Percentiles rank a stretch among this genome's conserved stretches.
Conservation (phyloP, 805 yeast genomes). For the Teunomyces panamensis region DNA sequence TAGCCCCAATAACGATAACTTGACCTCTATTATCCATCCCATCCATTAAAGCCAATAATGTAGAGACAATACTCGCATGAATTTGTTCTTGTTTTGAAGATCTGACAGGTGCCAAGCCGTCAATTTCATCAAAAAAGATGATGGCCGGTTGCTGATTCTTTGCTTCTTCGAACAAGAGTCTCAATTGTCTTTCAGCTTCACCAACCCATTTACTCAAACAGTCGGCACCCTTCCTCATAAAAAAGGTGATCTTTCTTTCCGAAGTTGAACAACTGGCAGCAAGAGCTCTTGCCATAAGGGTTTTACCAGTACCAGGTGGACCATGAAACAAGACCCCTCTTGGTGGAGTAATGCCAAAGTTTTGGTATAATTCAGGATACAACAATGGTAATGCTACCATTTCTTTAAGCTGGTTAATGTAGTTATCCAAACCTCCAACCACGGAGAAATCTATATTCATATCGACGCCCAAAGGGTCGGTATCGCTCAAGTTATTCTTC, state of each 20-base stretch:
- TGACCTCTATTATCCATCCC: slow-evolving; percentile 99
- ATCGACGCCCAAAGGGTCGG: slow-evolving; percentile 90
- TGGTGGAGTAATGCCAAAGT: slow-evolving; percentile 91
- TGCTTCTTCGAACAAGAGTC: slow-evolving; percentile 93
- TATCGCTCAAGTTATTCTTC: slow-evolving; percentile 70
- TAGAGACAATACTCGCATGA: slow-evolving; percentile 95
- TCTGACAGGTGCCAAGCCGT: slow-evolving; percentile 97
- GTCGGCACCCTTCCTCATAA: slow-evolving; percentile 98
- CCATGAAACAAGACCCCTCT: slow-evolving; percentile 97
- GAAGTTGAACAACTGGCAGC: slow-evolving; percentile 93
- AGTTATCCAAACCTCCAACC: slow-evolving; percentile 89
- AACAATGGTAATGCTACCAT: slow-evolving; percentile 92
- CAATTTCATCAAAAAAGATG: slow-evolving; percentile 96
- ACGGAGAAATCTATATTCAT: slow-evolving; percentile 80
- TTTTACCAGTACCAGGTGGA: slow-evolving; percentile 99
- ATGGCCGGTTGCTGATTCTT: slow-evolving; percentile 93
- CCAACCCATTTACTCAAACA: slow-evolving; percentile 98
- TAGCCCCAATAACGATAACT: slow-evolving; percentile 96
- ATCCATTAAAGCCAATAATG: slow-evolving; percentile 93
- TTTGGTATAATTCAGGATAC: slow-evolving; percentile 90
- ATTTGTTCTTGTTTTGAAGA: slow-evolving; percentile 97
- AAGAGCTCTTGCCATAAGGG: slow-evolving; percentile 94
- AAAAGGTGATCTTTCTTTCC: slow-evolving; percentile 84
- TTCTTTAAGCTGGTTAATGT: slow-evolving; percentile 89
- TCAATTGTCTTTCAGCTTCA: slow-evolving; percentile 92